Base-by-base conservation (phyloP, 2,329 filamentous ascomycete species). In the Verticillium zaregamsianum region DNA sequence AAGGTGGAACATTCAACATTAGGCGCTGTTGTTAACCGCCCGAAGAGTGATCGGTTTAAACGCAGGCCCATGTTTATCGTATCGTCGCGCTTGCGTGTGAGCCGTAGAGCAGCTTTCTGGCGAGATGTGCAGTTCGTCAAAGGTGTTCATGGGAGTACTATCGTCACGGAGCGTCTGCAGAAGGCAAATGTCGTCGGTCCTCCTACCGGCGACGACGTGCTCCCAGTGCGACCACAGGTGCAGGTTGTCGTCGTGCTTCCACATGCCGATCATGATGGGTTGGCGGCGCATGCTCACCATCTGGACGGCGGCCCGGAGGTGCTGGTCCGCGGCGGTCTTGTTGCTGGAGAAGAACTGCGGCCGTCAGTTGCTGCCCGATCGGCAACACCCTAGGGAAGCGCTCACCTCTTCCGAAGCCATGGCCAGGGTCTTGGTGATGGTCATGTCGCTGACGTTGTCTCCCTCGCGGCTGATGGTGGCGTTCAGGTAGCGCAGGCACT, bases 381-480 rank as follows among this genome's bases (percentile, higher is more conserved):
- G 5, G 25, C 3, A 5, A 5, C 25, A 28, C 25, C 28, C 28
- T 5, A 5, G 28, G 28, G 28, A 28, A 28, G 5, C 28, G 6
- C 57, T 61, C 37, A 63, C 64, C 28, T 62, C 56, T 31, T 66
- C 64, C 3, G 64, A 66, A n/a, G 64, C 61, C 15, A 66, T 45
- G 39, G 58, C 63, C n/a, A 68, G 49, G 8, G 61, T 67, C 45
- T 69, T 67, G 1, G 66, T 63, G 15, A 69, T 66, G 6, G 68
- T 69, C 11, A 63, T 32, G 11, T 69, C 64, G 39, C 64, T 66
- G 15, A 63, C 55, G 14, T 49, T 32, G 5, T 35, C 32, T 14
- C 61, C 60, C 28, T 68, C 64, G 7, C 35, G 33, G 3, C 54
- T 37, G 20, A 68, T 28, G 11, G 58, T 61, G 9, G 54, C 23